A percentile compares a stretch with the other conserved stretches of the same genome.
Conservation (phyloP, 345 rosid species). For the Microthlaspi erraticum region DNA sequence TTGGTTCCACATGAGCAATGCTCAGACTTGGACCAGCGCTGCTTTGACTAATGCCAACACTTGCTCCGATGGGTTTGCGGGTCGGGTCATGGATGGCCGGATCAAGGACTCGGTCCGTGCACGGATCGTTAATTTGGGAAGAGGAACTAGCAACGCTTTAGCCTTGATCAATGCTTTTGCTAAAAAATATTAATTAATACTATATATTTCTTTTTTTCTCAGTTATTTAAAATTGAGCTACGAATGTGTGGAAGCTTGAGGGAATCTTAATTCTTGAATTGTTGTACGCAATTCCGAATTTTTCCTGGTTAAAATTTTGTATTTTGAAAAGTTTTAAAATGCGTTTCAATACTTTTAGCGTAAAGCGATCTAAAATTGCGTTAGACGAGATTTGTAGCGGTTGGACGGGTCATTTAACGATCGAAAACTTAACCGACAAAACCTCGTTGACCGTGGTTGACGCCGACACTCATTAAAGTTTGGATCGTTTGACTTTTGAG, state of each 20-base stretch:
- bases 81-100: conserved; percentile 62
- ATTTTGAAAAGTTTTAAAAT: background rate
- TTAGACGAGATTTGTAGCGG: background rate
- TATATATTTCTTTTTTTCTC: background rate
- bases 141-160: conserved; percentile 85
- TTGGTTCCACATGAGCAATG: conserved; percentile 76
- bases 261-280: background rate
- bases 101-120: conserved; percentile 60
- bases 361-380: conserved; percentile 10
- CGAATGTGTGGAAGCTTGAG: conserved; percentile 12
- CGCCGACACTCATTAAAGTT: conserved; percentile 32
- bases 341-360: background rate
- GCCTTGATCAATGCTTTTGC: conserved; percentile 70
- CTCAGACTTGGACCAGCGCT: conserved; percentile 94
- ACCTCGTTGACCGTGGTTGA: conserved; percentile 12
- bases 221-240: background rate
- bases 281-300: conserved; percentile 1
- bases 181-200: conserved; percentile 32
- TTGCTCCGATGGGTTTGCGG: conserved; percentile 80
- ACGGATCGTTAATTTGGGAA: conserved; percentile 61
- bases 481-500: background rate
- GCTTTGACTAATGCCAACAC: conserved; percentile 89
- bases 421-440: background rate
- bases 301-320: background rate
- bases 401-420: background rate